A percentile compares a stretch with the other conserved stretches of the same genome.
These are phyloP conservation scores for Pythium plurisporium DNA, from an alignment of 352 stramenopile genomes.

Conservation along the genomic window DNA sequence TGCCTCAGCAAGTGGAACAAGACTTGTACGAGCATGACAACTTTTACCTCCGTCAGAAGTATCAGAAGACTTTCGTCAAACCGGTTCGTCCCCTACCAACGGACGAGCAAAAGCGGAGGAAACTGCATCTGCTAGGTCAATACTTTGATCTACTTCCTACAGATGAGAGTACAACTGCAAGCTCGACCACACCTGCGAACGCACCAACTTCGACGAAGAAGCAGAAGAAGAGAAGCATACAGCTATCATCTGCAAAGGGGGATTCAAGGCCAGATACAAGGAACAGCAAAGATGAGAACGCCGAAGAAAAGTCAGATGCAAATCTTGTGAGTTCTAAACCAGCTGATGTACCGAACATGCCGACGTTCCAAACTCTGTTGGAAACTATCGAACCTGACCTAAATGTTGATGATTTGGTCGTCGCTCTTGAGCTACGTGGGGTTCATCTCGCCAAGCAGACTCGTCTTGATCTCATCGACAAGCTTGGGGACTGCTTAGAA, in stretches of 20 bases:
- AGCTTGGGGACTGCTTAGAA: constrained; percentile 46
- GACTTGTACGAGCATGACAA: constrained; percentile 30
- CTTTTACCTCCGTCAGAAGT: constrained; percentile 42
- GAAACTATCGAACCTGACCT: constrained; percentile 65
- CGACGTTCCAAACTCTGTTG: constrained; percentile 34
- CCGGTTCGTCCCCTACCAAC: constrained; percentile 29
- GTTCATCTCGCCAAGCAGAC: constrained; percentile 59
- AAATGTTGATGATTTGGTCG: constrained; percentile 54
- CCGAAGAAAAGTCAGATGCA: no score
- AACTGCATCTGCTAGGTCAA: constrained; percentile 37
- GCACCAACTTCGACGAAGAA: no score
- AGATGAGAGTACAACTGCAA: no score
- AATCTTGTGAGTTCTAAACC: no score
- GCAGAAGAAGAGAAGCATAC: neutral
- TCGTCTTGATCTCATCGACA: constrained; percentile 48
- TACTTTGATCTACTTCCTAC: constrained; percentile 53
- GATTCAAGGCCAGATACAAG: no score
- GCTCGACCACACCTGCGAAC: no score
- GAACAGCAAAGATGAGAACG: neutral
- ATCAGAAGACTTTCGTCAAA: constrained; percentile 44
- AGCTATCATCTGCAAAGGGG: no score
- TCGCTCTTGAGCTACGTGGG: constrained; percentile 58
- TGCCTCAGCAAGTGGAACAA: constrained; percentile 40
- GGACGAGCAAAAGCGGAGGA: constrained; percentile 42
- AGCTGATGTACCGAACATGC: neutral